Base-by-base conservation (phyloP, 2,329 filamentous ascomycete genomes). In the Sporothrix pallida region DNA sequence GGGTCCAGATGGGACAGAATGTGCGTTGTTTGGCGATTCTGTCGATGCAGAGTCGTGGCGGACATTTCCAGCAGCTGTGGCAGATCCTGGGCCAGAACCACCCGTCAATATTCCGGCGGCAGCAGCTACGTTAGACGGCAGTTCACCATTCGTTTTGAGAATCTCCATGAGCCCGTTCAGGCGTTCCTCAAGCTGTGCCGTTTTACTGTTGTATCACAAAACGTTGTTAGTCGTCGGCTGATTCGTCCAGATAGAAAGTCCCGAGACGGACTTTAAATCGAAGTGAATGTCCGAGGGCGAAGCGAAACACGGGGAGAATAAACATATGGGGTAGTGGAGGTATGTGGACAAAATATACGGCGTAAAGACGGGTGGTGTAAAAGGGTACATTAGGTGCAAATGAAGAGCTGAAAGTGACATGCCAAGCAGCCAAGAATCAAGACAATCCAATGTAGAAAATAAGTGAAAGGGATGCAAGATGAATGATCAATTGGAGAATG, bases 141-240 rank as follows among this genome's bases (percentile, higher is more conserved):
- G 75, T 3, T 84, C 83, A 4, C 83, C 83, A 1, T 82, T 82
- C 0, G 84, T 83, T 48, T 83, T 83, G 2, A 87, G 80, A 0
- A 86, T 80, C 70, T 84, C 84, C 26, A 87, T 83, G 1, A 87
- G 80, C 20, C 84, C 85, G 74, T 87, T 85, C 8, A 87, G 78
- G 7, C 83, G 82, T 72, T 86, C 83, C 74, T 87, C 86, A 15
- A 87, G 83, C 73, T 86, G 85, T 0, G 84, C 83, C 2, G 86
- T 87, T 77, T 82, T 83, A 15, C 86, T 87, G 52, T 26, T 10
- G 42, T 26, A 71, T n/a, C 5, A 4, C 23, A 20, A 12, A 3
- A 5, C 12, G n/a, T 8, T n/a, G n/a, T n/a, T 12, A 17, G 60
- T 5, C 31, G 26, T 37, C 9, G 20, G 23, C 23, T 60, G 31